A percentile compares a stretch with the other conserved stretches of the same genome.
phyloP scores from a whole-genome alignment of 768 basidiomycete species.

The Podaxis mareebaensis region DNA sequence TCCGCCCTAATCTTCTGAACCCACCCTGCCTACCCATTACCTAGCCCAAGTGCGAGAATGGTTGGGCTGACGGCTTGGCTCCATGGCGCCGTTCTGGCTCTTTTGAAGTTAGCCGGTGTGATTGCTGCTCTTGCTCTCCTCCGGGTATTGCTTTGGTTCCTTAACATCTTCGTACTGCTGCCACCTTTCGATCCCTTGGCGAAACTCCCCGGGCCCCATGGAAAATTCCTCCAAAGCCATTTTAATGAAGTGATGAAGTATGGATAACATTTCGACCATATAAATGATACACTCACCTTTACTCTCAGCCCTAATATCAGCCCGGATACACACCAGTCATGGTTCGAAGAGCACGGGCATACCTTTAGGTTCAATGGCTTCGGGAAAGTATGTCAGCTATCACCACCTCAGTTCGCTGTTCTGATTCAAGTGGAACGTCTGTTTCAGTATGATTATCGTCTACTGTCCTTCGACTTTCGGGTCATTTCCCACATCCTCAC shows the following conservation, averaged over 20 bases:
- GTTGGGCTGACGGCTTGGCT: neutral
- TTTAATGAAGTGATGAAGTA: neutral
- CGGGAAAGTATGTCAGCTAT: slow-evolving; percentile 39
- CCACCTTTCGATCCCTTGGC: slow-evolving; percentile 50
- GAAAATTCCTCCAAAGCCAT: slow-evolving; percentile 35
- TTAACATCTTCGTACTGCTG: slow-evolving; percentile 43
- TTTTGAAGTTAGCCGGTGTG: neutral
- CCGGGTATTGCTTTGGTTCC: slow-evolving; percentile 38
- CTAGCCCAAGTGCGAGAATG: neutral
- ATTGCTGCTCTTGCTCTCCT: slow-evolving; percentile 28
- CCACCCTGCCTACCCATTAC: neutral
- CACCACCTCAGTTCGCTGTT: neutral
- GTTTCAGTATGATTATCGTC: slow-evolving; percentile 51
- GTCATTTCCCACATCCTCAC: slow-evolving; percentile 49
- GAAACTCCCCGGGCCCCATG: slow-evolving; percentile 49
- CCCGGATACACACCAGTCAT: slow-evolving; percentile 40
- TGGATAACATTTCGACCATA: neutral
- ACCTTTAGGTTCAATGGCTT: slow-evolving; percentile 58
- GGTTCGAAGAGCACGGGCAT: slow-evolving; percentile 46
- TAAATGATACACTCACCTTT: neutral
- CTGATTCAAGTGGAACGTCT: neutral
- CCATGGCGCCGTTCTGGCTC: neutral
- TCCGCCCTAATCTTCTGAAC: too few species aligned
- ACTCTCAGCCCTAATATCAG: slow-evolving; percentile 43
- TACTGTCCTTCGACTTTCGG: slow-evolving; percentile 53